Conservation (phyloP, 2,329 filamentous ascomycete species). For the Ramichloridium luteum region DNA sequence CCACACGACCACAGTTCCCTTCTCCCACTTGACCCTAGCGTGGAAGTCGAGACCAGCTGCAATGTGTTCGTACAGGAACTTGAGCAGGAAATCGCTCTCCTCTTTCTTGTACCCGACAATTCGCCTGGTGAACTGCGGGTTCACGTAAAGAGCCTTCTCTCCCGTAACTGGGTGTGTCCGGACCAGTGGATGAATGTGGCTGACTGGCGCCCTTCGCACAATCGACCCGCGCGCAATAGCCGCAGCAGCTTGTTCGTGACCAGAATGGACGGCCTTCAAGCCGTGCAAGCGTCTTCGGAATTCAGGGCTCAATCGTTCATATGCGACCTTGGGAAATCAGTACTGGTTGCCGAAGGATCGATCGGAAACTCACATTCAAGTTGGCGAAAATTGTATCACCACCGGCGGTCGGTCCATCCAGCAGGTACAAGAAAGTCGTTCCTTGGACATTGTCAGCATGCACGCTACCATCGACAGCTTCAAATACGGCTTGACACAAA, state of each 20-base stretch:
- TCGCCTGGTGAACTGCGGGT: conserved; percentile 70
- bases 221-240: conserved; percentile 56
- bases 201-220: conserved; percentile 62
- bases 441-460: too few relatives aligned
- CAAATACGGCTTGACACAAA: too few relatives aligned
- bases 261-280: conserved; percentile 68
- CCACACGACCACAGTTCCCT: conserved; percentile 14
- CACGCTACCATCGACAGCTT: too few relatives aligned
- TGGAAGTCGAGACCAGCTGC: conserved; percentile 62
- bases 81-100: conserved; percentile 65
- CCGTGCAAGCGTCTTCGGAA: conserved; percentile 74
- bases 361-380: conserved; percentile 47
- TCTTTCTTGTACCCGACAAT: conserved; percentile 80
- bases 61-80: conserved; percentile 67
- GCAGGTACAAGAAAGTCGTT: conserved; percentile 79
- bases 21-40: conserved; percentile 41
- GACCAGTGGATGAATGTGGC: conserved; percentile 63
- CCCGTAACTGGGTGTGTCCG: conserved; percentile 69
- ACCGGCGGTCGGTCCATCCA: conserved; percentile 69
- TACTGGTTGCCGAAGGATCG: conserved; percentile 31
- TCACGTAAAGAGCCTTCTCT: conserved; percentile 73
- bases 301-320: conserved; percentile 63
- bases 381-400: conserved; percentile 77
- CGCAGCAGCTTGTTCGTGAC: conserved; percentile 62
- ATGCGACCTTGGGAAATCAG: conserved; percentile 40